Evolutionary conservation across 805 yeast genomes (phyloP).

Genomic region (Lachancea sp.): DNA sequence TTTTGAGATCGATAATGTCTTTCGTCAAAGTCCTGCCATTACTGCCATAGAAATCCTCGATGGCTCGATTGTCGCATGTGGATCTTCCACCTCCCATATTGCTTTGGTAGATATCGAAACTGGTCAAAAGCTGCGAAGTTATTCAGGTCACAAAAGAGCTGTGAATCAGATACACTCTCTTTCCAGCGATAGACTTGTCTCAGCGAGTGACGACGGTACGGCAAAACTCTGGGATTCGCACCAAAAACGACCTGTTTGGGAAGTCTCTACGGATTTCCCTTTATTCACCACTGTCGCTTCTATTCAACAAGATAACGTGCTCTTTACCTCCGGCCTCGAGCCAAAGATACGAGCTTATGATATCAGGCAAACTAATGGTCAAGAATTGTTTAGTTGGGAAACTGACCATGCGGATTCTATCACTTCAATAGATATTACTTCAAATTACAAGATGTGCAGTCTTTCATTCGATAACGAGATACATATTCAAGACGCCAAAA

Average conservation of each 20-base stretch:
- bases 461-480: slow-evolving; percentile 7
- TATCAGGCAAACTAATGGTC: slow-evolving; percentile 5
- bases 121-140: slow-evolving; percentile 49
- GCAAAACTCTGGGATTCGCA: slow-evolving; percentile 61
- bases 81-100: slow-evolving; percentile 57
- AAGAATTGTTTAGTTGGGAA: slow-evolving; percentile 3
- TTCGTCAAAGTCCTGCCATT: slow-evolving; percentile 39
- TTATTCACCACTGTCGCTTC: slow-evolving; percentile 43
- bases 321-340: slow-evolving; percentile 64
- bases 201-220: slow-evolving; percentile 64
- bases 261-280: slow-evolving; percentile 49
- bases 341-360: slow-evolving; percentile 58
- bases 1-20: slow-evolving; percentile 1
- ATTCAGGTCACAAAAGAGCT: slow-evolving; percentile 38
- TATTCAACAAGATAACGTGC: slow-evolving; percentile 35
- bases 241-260: slow-evolving; percentile 38
- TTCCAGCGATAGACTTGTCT: slow-evolving; percentile 34
- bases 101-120: slow-evolving; percentile 58
- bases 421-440: slow-evolving; percentile 4
- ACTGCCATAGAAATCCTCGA: slow-evolving; percentile 51
- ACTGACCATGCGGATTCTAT: slow-evolving; percentile 5
- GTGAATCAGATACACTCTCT: slow-evolving; percentile 49
- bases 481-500: slow-evolving; percentile 5
- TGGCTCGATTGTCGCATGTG: slow-evolving; percentile 42
- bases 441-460: slow-evolving; percentile 7